Percentiles rank a stretch among this genome's conserved stretches.
phyloP scores from a whole-genome alignment of 73 alveolate genomes.

The Tetrahymena malaccensis region DNA sequence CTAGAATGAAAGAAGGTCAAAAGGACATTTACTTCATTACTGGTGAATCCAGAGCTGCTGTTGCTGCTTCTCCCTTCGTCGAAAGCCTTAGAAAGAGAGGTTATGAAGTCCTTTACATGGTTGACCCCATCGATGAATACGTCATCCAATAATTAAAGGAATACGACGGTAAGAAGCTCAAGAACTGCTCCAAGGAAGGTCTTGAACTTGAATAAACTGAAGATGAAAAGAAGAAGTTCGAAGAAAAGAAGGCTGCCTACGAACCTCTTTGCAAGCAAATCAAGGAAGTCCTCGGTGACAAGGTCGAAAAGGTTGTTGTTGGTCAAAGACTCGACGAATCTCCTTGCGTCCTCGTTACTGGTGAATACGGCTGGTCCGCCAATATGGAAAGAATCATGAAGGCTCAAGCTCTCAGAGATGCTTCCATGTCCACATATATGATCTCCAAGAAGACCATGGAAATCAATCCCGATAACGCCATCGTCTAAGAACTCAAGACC shows the following conservation, averaged over 20 bases:
- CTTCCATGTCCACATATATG: slow-evolving; percentile 97
- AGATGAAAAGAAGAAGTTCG: slow-evolving; percentile 90
- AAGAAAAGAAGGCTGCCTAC: slow-evolving; percentile 95
- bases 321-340: slow-evolving; percentile 94
- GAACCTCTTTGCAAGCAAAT: slow-evolving; percentile 98
- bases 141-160: slow-evolving; percentile 98
- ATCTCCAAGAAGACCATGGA: slow-evolving; percentile 98
- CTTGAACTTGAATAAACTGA: slow-evolving; percentile 94
- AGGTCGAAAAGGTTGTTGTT: slow-evolving; percentile 98
- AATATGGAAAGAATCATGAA: slow-evolving; percentile 99
- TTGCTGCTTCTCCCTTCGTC: slow-evolving; percentile 97
- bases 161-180: slow-evolving; percentile 96
- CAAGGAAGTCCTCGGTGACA: slow-evolving; percentile 98
- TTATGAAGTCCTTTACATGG: slow-evolving; percentile 96
- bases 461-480: slow-evolving; percentile 93
- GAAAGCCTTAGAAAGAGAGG: slow-evolving; percentile 98
- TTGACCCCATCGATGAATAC: slow-evolving; percentile 99
- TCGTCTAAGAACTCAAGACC: slow-evolving; percentile 89
- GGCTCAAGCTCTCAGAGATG: slow-evolving; percentile 99
- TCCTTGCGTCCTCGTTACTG: slow-evolving; percentile 98
- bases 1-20: slow-evolving; percentile 98
- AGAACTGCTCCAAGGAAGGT: slow-evolving; percentile 97
- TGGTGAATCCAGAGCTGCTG: slow-evolving; percentile 96
- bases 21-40: slow-evolving; percentile 98
- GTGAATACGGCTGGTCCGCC: slow-evolving; percentile 99